Percentiles rank a stretch among this genome's conserved stretches.
These are phyloP conservation scores for Acanthamoeba triangularis DNA, from an alignment of 208 protist species.

Conservation along the genomic window DNA sequence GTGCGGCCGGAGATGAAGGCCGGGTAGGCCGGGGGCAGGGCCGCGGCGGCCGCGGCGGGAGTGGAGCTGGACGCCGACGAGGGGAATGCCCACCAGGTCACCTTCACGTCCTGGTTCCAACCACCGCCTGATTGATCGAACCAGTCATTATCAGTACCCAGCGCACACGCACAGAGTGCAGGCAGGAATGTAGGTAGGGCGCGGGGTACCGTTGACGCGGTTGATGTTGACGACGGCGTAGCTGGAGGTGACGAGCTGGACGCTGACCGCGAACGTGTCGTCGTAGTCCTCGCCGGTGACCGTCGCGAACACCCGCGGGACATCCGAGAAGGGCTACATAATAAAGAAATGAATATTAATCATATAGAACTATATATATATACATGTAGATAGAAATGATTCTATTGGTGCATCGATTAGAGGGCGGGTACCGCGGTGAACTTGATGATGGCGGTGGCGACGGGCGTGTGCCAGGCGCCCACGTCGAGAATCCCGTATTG, in stretches of 20 bases:
- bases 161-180: not conserved
- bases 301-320: not conserved
- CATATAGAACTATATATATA: too few relatives aligned
- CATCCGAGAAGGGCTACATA: not conserved
- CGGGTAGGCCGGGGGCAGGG: not conserved
- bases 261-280: not conserved
- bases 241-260: not conserved
- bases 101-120: not conserved
- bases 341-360: too few relatives aligned
- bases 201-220: not conserved
- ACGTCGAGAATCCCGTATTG: not conserved
- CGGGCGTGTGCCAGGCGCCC: not conserved
- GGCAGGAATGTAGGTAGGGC: not conserved
- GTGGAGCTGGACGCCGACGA: not conserved
- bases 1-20: not conserved
- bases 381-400: too few relatives aligned
- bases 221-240: slow-evolving; percentile 23
- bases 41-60: not conserved
- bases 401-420: not conserved
- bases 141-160: too few relatives aligned
- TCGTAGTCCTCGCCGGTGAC: not conserved
- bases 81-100: slow-evolving; percentile 25
- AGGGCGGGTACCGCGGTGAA: not conserved
- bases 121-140: not conserved
- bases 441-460: not conserved